Conservation (phyloP, 2,329 filamentous ascomycete genomes). For the Beauveria asiatica region DNA sequence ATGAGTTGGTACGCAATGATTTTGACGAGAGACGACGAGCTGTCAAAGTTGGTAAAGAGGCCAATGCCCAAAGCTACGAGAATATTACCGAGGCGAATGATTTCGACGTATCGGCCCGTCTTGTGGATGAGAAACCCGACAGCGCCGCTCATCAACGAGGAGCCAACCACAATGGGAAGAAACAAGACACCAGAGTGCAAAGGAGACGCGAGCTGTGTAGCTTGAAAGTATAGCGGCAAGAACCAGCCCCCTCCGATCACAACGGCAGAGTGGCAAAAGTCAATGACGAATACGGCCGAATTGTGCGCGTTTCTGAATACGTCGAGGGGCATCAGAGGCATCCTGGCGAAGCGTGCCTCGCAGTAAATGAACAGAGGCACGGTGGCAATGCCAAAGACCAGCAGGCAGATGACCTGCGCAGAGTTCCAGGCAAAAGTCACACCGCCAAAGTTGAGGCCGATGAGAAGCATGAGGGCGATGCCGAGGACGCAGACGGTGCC, state of each 20-base stretch:
- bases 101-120: slow-evolving; percentile 47
- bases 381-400: slow-evolving; percentile 49
- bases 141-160: slow-evolving; percentile 24
- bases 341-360: slow-evolving; percentile 54
- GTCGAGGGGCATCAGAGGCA: slow-evolving; percentile 60
- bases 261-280: slow-evolving; percentile 38
- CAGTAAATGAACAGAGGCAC: slow-evolving; percentile 46
- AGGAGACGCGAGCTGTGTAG: slow-evolving; percentile 44
- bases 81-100: slow-evolving; percentile 44
- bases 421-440: slow-evolving; percentile 54
- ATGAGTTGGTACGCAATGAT: slow-evolving; percentile 50
- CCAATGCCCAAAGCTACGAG: slow-evolving; percentile 53
- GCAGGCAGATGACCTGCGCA: slow-evolving; percentile 50
- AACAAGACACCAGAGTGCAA: slow-evolving; percentile 7
- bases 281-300: slow-evolving; percentile 43
- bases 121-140: slow-evolving; percentile 28
- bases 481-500: slow-evolving; percentile 56
- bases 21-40: slow-evolving; percentile 37
- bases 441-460: slow-evolving; percentile 63
- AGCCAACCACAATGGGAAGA: slow-evolving; percentile 14
- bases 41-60: slow-evolving; percentile 45
- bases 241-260: slow-evolving; percentile 57
- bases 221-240: slow-evolving; percentile 65
- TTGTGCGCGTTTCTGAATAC: slow-evolving; percentile 51
- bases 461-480: slow-evolving; percentile 58